A percentile compares a stretch with the other conserved stretches of the same genome.
Evolutionary conservation across 2,329 filamentous ascomycete species (phyloP).

Genomic region (Monosporascus sp.): DNA sequence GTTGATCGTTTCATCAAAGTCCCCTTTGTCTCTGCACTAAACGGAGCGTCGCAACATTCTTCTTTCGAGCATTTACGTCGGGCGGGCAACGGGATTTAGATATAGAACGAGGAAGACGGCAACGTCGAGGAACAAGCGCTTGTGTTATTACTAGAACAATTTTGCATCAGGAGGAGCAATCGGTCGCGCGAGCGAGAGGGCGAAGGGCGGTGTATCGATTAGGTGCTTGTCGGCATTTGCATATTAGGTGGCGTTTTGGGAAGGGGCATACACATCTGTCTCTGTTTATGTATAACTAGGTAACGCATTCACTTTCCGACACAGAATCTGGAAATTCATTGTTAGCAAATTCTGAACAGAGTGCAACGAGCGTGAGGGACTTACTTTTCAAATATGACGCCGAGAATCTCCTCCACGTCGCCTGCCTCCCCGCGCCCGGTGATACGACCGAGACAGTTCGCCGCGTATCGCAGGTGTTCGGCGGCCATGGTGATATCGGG

Average conservation of each 20-base stretch:
- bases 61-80: slow-evolving; percentile 18
- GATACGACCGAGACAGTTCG: slow-evolving; percentile 74
- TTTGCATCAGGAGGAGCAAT: too few relatives aligned
- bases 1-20: slow-evolving; percentile 1
- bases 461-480: slow-evolving; percentile 79
- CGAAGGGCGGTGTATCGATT: too few relatives aligned
- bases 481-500: slow-evolving; percentile 86
- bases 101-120: slow-evolving; percentile 10
- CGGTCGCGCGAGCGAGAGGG: too few relatives aligned
- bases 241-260: neutral
- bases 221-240: neutral
- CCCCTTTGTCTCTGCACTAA: slow-evolving; percentile 17
- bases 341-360: slow-evolving; percentile 1
- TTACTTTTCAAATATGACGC: slow-evolving; percentile 97
- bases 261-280: neutral
- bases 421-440: slow-evolving; percentile 80
- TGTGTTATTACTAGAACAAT: too few relatives aligned
- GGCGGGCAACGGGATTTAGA: slow-evolving; percentile 11
- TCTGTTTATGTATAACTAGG: slow-evolving; percentile 1
- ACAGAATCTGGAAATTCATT: slow-evolving; percentile 41
- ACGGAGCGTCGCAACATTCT: slow-evolving; percentile 8
- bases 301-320: slow-evolving; percentile 42
- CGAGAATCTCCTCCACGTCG: slow-evolving; percentile 92
- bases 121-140: slow-evolving; percentile 4
- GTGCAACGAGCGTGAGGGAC: slow-evolving; percentile 25